A percentile compares a stretch with the other conserved stretches of the same genome.
These are phyloP conservation scores for Saccharomyces jurei DNA, from an alignment of 805 yeast species.

Conservation along the genomic window DNA sequence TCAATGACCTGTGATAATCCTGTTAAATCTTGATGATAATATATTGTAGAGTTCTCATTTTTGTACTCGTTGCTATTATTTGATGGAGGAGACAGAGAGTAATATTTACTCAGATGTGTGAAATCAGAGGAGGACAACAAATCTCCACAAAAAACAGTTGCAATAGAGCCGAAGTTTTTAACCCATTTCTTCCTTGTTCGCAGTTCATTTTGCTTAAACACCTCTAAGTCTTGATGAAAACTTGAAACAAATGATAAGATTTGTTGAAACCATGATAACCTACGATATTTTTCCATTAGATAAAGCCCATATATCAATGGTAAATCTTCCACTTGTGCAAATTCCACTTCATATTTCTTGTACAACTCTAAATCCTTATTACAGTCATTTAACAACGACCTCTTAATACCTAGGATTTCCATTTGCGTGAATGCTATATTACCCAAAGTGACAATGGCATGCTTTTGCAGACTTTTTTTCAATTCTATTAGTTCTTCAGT, in stretches of 20 bases:
- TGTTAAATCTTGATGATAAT: not conserved
- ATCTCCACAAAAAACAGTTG: slow-evolving; percentile 8
- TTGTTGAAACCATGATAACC: slow-evolving; percentile 43
- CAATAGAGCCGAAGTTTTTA: slow-evolving; percentile 42
- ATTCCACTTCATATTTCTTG: slow-evolving; percentile 17
- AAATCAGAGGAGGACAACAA: slow-evolving; percentile 3
- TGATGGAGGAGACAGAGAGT: slow-evolving; percentile 4
- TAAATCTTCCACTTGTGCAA: slow-evolving; percentile 47
- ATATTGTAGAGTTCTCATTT: not conserved
- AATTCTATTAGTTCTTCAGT: slow-evolving; percentile 18
- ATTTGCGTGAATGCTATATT: slow-evolving; percentile 34
- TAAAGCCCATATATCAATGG: slow-evolving; percentile 69
- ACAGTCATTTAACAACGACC: slow-evolving; percentile 27
- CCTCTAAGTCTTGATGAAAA: slow-evolving; percentile 50
- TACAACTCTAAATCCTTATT: slow-evolving; percentile 23
- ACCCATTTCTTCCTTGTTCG: slow-evolving; percentile 54
- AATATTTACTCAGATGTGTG: slow-evolving; percentile 4
- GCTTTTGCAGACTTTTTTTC: slow-evolving; percentile 30
- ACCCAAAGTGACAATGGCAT: slow-evolving; percentile 23
- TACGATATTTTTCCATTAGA: slow-evolving; percentile 52
- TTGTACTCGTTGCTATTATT: not conserved
- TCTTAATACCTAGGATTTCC: slow-evolving; percentile 30
- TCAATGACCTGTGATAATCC: slow-evolving; percentile 26
- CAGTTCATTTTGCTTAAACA: slow-evolving; percentile 49
- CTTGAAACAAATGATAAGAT: slow-evolving; percentile 25